These are phyloP conservation scores for Beauveria asiatica DNA, from an alignment of 2,329 filamentous ascomycete genomes.

Conservation along the genomic window DNA sequence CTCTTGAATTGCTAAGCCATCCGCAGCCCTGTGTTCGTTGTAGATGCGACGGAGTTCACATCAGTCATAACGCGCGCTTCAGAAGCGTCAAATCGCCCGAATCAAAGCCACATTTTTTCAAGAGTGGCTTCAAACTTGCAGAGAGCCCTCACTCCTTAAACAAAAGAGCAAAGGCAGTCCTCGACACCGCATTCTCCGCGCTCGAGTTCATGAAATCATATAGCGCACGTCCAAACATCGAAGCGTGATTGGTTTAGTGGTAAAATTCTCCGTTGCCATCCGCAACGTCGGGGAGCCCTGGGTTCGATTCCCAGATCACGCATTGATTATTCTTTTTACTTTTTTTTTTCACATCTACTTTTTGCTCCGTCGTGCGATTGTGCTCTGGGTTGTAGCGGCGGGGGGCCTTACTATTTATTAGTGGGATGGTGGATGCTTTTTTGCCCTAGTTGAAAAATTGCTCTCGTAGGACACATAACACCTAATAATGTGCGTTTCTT, in stretches of 20 bases:
- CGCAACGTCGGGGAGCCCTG: slow-evolving; percentile 13
- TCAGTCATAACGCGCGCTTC: no score
- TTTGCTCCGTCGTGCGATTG: neutral
- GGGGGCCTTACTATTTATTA: neutral
- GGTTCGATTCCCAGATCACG: slow-evolving; percentile 19
- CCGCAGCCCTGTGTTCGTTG: no score
- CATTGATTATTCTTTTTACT: slow-evolving; percentile 11
- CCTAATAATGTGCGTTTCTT: no score
- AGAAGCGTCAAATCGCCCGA: no score
- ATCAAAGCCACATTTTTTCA: no score
- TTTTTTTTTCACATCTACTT: neutral
- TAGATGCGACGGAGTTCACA: no score
- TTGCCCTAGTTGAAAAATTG: neutral
- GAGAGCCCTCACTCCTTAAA: neutral
- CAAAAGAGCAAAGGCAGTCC: neutral
- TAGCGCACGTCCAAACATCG: neutral
- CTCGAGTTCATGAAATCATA: neutral
- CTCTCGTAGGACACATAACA: no score
- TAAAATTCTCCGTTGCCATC: slow-evolving; percentile 19
- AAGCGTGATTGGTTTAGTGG: slow-evolving; percentile 18
- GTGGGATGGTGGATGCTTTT: neutral
- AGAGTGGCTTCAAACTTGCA: no score
- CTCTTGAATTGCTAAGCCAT: no score
- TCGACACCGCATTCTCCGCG: neutral
- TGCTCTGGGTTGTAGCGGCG: neutral